Evolutionary conservation across 140 eudicot species (phyloP).

Genomic region (Bidens hawaiensis): DNA sequence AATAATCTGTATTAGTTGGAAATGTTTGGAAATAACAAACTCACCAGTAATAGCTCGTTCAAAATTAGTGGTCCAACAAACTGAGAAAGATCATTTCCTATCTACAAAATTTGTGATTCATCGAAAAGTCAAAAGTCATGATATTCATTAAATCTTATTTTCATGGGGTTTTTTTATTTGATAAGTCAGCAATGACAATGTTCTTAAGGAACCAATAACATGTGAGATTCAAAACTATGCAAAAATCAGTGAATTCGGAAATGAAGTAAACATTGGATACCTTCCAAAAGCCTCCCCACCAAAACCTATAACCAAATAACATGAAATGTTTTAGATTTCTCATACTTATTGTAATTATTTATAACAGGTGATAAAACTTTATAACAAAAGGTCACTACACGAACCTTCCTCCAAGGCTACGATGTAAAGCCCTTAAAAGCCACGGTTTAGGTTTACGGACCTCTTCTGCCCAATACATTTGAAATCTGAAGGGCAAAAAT

Average conservation of each 20-base stretch:
- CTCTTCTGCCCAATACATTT: constrained; percentile 85
- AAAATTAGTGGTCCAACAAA: constrained; percentile 77
- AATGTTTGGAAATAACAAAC: constrained; percentile 15
- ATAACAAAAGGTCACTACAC: background rate
- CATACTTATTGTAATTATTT: background rate
- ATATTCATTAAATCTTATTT: background rate
- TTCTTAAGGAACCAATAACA: background rate
- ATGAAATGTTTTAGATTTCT: background rate
- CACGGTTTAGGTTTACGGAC: constrained; percentile 69
- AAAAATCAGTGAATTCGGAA: constrained; percentile 1
- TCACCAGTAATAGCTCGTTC: constrained; percentile 65
- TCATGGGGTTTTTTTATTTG: background rate
- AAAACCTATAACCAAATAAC: constrained; percentile 44
- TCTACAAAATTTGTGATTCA: constrained; percentile 31
- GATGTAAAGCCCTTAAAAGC: constrained; percentile 88
- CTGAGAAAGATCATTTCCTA: constrained; percentile 84
- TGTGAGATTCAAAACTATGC: constrained; percentile 8
- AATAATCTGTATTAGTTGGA: background rate
- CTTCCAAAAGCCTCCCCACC: constrained; percentile 94
- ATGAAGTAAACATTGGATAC: constrained; percentile 29
- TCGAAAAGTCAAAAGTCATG: background rate
- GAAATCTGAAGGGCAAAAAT: constrained; percentile 45
- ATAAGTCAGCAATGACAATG: background rate
- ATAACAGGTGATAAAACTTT: background rate
- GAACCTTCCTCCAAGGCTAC: constrained; percentile 91